These are phyloP conservation scores for Nemania bipapillata DNA, from an alignment of 2,329 filamentous ascomycete genomes.

Conservation along the genomic window DNA sequence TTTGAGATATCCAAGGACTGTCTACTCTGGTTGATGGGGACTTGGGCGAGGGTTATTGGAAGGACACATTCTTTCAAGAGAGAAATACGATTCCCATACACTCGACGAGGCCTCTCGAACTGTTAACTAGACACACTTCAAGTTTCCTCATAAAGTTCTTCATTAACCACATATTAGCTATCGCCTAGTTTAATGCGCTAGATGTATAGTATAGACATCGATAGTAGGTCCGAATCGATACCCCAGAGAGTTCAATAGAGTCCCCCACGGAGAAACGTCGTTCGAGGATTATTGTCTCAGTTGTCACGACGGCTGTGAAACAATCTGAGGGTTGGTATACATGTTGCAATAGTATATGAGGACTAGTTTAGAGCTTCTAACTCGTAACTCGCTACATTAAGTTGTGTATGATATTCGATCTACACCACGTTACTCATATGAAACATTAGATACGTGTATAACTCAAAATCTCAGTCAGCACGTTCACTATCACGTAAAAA, in stretches of 20 bases:
- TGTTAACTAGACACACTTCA: no score
- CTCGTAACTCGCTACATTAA: neutral
- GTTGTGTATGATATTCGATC: neutral
- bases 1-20: neutral
- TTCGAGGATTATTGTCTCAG: neutral
- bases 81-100: no score
- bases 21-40: neutral
- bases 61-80: neutral
- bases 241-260: neutral
- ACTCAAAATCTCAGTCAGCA: slow-evolving; percentile 2
- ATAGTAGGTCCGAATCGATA: neutral
- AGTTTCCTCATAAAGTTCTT: no score
- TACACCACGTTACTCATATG: neutral
- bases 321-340: neutral
- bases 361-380: neutral
- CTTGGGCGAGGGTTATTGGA: neutral
- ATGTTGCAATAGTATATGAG: neutral
- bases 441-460: neutral
- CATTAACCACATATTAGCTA: no score
- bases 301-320: neutral
- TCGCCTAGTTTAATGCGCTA: no score
- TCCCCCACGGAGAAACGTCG: neutral
- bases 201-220: neutral
- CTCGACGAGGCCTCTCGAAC: no score
- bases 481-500: slow-evolving; percentile 11